Conservation (phyloP, 371 early-diverging fungal species). For the Actinomucor elegans region DNA sequence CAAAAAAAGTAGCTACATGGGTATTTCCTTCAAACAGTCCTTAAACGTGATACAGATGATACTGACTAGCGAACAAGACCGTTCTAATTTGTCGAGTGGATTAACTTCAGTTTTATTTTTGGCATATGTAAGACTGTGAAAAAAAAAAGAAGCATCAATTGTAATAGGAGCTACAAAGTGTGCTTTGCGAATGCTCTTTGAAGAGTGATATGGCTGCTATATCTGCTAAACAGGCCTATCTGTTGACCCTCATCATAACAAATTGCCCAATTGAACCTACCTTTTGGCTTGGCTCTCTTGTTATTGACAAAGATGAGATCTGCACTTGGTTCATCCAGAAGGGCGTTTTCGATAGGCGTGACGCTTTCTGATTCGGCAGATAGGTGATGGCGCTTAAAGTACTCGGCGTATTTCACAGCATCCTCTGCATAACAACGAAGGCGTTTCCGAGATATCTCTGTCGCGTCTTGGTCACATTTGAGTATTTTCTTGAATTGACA, state of each 20-base stretch:
- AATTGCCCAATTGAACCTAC: slow-evolving; percentile 9
- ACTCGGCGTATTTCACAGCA: background rate
- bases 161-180: slow-evolving; percentile 7
- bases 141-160: background rate
- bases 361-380: background rate
- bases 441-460: slow-evolving; percentile 6
- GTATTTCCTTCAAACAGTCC: no score
- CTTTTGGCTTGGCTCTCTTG: slow-evolving; percentile 6
- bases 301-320: slow-evolving; percentile 9
- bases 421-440: slow-evolving; percentile 10
- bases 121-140: no score
- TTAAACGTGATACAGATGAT: no score
- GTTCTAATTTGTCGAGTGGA: no score
- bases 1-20: no score
- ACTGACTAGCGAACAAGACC: no score
- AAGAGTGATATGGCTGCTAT: slow-evolving; percentile 13
- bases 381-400: background rate
- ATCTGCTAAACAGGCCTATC: slow-evolving; percentile 10
- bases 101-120: no score
- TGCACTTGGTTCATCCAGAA: background rate
- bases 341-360: slow-evolving; percentile 1
- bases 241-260: slow-evolving; percentile 8
- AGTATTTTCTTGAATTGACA: slow-evolving; percentile 9
- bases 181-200: slow-evolving; percentile 4
- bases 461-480: slow-evolving; percentile 1